These are phyloP conservation scores for Yamadazyma kanchanaburiensis DNA, from an alignment of 1,139 yeast genomes.

Conservation along the genomic window DNA sequence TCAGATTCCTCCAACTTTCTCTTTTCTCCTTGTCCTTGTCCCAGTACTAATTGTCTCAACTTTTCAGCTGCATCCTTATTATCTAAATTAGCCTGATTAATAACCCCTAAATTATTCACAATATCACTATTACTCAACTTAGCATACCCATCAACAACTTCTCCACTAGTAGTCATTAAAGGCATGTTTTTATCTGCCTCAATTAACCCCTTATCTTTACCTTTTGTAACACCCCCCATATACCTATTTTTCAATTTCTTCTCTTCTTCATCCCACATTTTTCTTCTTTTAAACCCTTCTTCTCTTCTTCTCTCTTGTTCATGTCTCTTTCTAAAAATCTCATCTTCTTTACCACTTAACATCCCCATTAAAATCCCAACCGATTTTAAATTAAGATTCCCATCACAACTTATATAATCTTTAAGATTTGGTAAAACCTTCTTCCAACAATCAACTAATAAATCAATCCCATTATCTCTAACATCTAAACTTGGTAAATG, in stretches of 20 bases:
- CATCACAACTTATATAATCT: conserved; percentile 88
- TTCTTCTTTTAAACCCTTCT: conserved; percentile 61
- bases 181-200: conserved; percentile 75
- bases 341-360: conserved; percentile 72
- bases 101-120: conserved; percentile 61
- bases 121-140: conserved; percentile 70
- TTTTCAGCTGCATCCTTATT: conserved; percentile 69
- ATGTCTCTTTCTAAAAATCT: conserved; percentile 68
- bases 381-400: conserved; percentile 67
- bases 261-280: conserved; percentile 42
- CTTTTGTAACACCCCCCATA: conserved; percentile 46
- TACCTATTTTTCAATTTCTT: conserved; percentile 30
- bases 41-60: conserved; percentile 44
- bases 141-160: conserved; percentile 60
- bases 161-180: conserved; percentile 67
- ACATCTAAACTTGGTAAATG: conserved; percentile 94
- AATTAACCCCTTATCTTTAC: conserved; percentile 75
- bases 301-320: conserved; percentile 66
- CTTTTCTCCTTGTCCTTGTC: conserved; percentile 12
- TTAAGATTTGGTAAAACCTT: conserved; percentile 59
- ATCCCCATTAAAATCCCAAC: conserved; percentile 69
- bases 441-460: conserved; percentile 81
- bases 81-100: conserved; percentile 75
- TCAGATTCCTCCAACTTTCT: conserved; percentile 14
- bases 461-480: conserved; percentile 89